Evolutionary conservation across 768 basidiomycete species (phyloP).

Genomic region (Amanita phalloides): DNA sequence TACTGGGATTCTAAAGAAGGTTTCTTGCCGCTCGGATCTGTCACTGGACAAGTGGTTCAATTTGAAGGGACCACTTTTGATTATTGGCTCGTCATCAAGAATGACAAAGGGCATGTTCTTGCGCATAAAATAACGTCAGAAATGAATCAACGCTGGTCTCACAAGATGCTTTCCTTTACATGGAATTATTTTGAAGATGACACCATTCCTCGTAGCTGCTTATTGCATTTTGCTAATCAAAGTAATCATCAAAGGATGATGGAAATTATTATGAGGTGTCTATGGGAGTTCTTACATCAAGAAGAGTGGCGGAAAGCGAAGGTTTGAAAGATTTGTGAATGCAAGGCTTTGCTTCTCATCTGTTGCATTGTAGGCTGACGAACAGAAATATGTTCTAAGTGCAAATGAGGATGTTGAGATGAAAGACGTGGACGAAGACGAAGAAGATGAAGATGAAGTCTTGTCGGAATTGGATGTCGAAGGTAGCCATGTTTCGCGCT

Average conservation of each 20-base stretch:
- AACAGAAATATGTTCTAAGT: conserved; percentile 73
- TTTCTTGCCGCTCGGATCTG: conserved; percentile 44
- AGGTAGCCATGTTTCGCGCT: conserved; percentile 26
- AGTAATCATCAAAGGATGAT: conserved; percentile 54
- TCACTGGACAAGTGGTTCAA: conserved; percentile 42
- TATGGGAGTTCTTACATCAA: conserved; percentile 77
- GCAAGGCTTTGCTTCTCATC: background rate
- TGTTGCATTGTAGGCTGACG: conserved; percentile 47
- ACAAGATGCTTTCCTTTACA: conserved; percentile 61
- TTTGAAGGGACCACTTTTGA: conserved; percentile 33
- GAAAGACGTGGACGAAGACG: conserved; percentile 65
- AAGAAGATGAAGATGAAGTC: conserved; percentile 74
- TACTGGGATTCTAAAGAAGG: conserved; percentile 46
- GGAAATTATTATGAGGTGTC: conserved; percentile 48
- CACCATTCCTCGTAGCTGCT: conserved; percentile 64
- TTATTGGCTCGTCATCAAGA: conserved; percentile 50
- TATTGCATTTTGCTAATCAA: conserved; percentile 52
- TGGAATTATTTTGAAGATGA: conserved; percentile 71
- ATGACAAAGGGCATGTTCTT: conserved; percentile 37
- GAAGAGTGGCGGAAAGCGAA: conserved; percentile 73
- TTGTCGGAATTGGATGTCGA: conserved; percentile 53
- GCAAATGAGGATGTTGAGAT: conserved; percentile 85
- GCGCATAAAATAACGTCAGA: conserved; percentile 54
- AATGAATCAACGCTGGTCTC: conserved; percentile 65
- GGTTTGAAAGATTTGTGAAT: conserved; percentile 26